Conservation (phyloP, 2,329 filamentous ascomycete species). For the Didymella exigua region DNA sequence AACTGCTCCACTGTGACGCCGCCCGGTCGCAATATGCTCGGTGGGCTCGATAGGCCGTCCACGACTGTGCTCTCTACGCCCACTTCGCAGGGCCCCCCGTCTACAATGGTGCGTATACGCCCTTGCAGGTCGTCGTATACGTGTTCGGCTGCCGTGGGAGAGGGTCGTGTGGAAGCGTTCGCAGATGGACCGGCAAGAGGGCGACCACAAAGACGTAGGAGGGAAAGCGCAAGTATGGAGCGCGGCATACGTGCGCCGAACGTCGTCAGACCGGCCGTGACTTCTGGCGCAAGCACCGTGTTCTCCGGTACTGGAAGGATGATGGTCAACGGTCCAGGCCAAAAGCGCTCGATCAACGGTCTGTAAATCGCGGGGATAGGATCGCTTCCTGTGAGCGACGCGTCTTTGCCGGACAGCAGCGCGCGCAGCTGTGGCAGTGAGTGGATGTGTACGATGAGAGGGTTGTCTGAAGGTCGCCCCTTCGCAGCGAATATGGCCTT, state of each 20-base stretch:
- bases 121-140: conserved; percentile 84
- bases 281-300: conserved; percentile 81
- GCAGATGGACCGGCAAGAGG: conserved; percentile 92
- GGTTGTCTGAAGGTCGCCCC: conserved; percentile 89
- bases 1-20: conserved; percentile 85
- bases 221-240: conserved; percentile 79
- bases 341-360: conserved; percentile 80
- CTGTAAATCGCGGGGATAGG: conserved; percentile 76
- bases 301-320: conserved; percentile 76
- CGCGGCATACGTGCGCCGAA: conserved; percentile 92
- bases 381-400: conserved; percentile 31
- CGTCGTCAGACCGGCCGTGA: conserved; percentile 81
- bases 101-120: conserved; percentile 82
- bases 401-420: conserved; percentile 55
- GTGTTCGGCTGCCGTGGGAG: conserved; percentile 87
- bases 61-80: conserved; percentile 98
- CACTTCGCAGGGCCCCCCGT: conserved; percentile 84
- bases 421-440: conserved; percentile 76
- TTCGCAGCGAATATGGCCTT: conserved; percentile 93
- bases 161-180: conserved; percentile 92
- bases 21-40: conserved; percentile 82
- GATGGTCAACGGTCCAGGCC: conserved; percentile 93
- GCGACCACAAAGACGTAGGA: conserved; percentile 78
- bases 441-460: conserved; percentile 88
- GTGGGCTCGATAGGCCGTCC: conserved; percentile 82